Evolutionary conservation across 208 protist species (phyloP).

Genomic region (Crithidia bombi): DNA sequence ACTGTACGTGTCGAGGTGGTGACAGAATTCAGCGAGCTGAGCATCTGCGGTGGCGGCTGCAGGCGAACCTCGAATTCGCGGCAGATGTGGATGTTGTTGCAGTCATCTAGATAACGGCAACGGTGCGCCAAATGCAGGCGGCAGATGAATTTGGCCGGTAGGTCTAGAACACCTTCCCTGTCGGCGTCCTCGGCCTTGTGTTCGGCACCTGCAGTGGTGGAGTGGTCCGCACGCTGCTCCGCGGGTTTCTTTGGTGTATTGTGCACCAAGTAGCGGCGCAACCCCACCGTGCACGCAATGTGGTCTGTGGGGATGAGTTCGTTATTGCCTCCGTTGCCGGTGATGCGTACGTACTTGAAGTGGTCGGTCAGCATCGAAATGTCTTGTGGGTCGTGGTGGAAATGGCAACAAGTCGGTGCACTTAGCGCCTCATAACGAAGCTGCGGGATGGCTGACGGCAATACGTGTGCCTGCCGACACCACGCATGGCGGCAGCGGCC

Average conservation of each 20-base stretch:
- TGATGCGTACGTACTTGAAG: conserved; percentile 75
- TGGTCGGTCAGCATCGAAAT: conserved; percentile 63
- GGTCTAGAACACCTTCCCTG: conserved; percentile 56
- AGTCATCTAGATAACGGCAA: conserved; percentile 91
- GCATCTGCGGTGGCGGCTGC: conserved; percentile 74
- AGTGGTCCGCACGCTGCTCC: conserved; percentile 18
- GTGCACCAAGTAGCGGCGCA: conserved; percentile 85
- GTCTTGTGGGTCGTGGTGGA: conserved; percentile 85
- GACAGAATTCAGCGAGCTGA: conserved; percentile 52
- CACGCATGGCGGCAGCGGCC: conserved; percentile 87
- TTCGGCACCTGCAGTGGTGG: conserved; percentile 6
- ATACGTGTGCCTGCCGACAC: conserved; percentile 89
- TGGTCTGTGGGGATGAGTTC: conserved; percentile 75
- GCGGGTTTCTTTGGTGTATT: conserved; percentile 46
- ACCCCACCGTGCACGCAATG: conserved; percentile 82
- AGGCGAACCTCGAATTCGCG: conserved; percentile 81
- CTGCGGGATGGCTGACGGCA: conserved; percentile 70
- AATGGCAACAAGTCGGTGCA: conserved; percentile 84
- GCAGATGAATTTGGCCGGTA: conserved; percentile 87
- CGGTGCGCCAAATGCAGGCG: conserved; percentile 86
- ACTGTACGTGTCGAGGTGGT: conserved; percentile 63
- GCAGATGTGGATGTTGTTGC: conserved; percentile 93
- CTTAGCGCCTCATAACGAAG: conserved; percentile 85
- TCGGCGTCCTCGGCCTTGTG: conserved; percentile 26
- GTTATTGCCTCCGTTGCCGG: conserved; percentile 63